Evolutionary conservation across 306 rosid species (phyloP), one percentile per base, ranked within the genome.

Genomic region (Pyrus pyrifolia): DNA sequence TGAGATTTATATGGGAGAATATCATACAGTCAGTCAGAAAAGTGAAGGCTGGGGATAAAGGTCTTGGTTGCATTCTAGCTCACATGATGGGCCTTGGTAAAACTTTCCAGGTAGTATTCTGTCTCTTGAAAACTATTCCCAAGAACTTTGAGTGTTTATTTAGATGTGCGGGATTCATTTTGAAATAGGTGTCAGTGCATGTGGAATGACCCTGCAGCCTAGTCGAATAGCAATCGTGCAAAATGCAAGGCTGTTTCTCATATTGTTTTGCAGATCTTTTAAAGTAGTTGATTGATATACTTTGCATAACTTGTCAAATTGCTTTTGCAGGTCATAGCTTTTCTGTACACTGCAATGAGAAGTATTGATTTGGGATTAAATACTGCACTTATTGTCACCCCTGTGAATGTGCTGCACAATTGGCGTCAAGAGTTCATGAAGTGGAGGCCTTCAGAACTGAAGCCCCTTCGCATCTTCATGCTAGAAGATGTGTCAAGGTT

Each of bases 81-180:
- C 99, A 95, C 84, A 95, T 89, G 25, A 95, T 95, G 99, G 99
- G 99, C 72, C 97, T 95, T 73, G 99, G 99, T 72, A 95, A 95
- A 95, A 95, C 99, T 35, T 83, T 95, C 78, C 99, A 95, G 99
- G 99, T 95, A 85, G 72, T 74, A 42, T 78, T 22, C 63, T 70
- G 9, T 80, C 59, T 23, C 12, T 46, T 63, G 6, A 4, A 19
- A 30, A 31, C 72, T 73, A 35, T 40, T 52, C 62, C 33, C 65
- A 23, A 23, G 42, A 23, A 49, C 49, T 60, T 11, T 5, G 53
- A 11, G 31, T 25, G 19, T 60, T 38, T 7, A 6, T 25, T 6
- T 38, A 10, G 52, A 66, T 33, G 35, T 29, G 63, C 13, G 11
- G 57, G 13, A 13, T 19, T 67, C 17, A 11, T 19, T 3, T 72